phyloP scores from a whole-genome alignment of 2,329 filamentous ascomycete species.

The Ambrosiella xylebori region DNA sequence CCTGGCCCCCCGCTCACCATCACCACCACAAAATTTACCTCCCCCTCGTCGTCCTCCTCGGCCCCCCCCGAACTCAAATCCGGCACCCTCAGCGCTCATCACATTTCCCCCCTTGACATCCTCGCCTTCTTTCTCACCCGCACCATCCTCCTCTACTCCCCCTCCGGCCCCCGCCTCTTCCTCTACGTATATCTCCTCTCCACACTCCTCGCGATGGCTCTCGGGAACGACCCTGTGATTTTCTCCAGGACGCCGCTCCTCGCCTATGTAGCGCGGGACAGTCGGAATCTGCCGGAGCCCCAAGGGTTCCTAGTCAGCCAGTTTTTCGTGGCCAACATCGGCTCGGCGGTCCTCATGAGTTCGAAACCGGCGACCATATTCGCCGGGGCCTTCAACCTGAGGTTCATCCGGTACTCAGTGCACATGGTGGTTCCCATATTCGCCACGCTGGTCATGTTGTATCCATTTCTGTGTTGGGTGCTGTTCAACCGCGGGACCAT shows the following conservation, averaged over 20 bases:
- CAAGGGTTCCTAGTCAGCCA: conserved; percentile 58
- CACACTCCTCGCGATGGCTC: conserved; percentile 47
- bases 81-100: conserved; percentile 46
- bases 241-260: conserved; percentile 58
- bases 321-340: conserved; percentile 56
- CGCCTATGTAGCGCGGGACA: conserved; percentile 61
- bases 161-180: conserved; percentile 50
- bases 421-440: conserved; percentile 61
- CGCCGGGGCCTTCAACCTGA: conserved; percentile 54
- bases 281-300: conserved; percentile 53
- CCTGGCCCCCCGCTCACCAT: conserved; percentile 35
- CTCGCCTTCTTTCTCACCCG: conserved; percentile 59
- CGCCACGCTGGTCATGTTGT: conserved; percentile 48
- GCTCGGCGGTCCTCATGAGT: conserved; percentile 58
- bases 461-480: conserved; percentile 52
- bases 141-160: conserved; percentile 48
- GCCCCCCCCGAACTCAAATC: conserved; percentile 50
- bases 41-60: conserved; percentile 50
- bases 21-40: conserved; percentile 60
- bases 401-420: conserved; percentile 57
- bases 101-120: conserved; percentile 54
- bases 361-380: conserved; percentile 62
- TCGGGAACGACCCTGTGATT: conserved; percentile 62
- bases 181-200: conserved; percentile 61
- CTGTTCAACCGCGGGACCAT: conserved; percentile 47